phyloP scores from a whole-genome alignment of 108 stramenopile genomes.

The Cylindrotheca closterium region DNA sequence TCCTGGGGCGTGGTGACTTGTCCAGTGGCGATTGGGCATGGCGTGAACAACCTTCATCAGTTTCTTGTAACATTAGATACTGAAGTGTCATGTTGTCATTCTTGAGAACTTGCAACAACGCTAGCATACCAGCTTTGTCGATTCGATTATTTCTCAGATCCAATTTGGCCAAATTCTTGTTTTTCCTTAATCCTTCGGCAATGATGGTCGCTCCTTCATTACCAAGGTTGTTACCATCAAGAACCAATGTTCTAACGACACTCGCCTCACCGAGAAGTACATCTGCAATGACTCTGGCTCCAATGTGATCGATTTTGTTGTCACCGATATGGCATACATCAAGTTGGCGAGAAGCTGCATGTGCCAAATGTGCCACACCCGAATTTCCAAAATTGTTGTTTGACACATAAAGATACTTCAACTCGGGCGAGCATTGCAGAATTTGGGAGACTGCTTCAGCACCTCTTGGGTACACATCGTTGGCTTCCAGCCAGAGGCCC shows the following conservation, averaged over 20 bases:
- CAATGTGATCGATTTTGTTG: constrained; percentile 17
- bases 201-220: constrained; percentile 25
- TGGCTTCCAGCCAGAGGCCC: constrained; percentile 4
- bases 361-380: background rate
- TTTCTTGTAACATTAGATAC: constrained; percentile 3
- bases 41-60: background rate
- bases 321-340: constrained; percentile 7
- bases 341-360: constrained; percentile 2
- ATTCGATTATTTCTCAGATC: constrained; percentile 17
- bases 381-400: constrained; percentile 3
- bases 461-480: background rate
- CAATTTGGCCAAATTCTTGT: constrained; percentile 12
- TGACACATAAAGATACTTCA: background rate
- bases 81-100: constrained; percentile 10
- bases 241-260: constrained; percentile 2
- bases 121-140: constrained; percentile 4
- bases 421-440: background rate
- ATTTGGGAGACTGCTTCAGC: constrained; percentile 1
- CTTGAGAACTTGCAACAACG: constrained; percentile 1
- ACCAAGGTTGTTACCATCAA: constrained; percentile 14
- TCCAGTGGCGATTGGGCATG: background rate
- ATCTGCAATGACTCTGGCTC: constrained; percentile 8
- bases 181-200: constrained; percentile 18
- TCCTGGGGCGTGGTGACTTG: background rate
- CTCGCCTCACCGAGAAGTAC: background rate